Percentiles rank a stretch among this genome's conserved stretches.
Conservation (phyloP, 371 early-diverging fungal genomes). For the Lichtheimia ramosa region DNA sequence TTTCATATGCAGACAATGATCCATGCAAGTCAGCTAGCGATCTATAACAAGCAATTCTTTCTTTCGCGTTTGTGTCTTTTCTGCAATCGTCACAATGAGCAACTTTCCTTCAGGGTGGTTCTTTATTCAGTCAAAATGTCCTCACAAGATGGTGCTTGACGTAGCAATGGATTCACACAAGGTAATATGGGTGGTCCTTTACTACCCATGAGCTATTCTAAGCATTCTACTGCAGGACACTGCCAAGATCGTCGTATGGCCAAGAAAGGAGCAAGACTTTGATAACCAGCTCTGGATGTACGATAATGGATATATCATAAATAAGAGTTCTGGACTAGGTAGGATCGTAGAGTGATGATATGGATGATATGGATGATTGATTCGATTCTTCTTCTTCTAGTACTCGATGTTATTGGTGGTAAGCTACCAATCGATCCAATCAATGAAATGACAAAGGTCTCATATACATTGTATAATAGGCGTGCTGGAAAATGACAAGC, state of each 20-base stretch:
- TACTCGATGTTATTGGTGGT: conserved; percentile 49
- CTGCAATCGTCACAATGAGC: conserved; percentile 19
- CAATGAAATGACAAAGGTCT: no score
- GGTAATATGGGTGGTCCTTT: conserved; percentile 14
- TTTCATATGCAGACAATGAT: no score
- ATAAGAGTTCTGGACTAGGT: conserved; percentile 28
- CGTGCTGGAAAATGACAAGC: conserved; percentile 38
- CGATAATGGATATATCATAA: conserved; percentile 23
- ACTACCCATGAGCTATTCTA: background rate
- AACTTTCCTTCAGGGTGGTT: conserved; percentile 52
- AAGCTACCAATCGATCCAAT: background rate
- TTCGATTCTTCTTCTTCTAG: conserved; percentile 12
- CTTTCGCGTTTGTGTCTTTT: no score
- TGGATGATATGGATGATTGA: background rate
- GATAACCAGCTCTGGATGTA: conserved; percentile 31
- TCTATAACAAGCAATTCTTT: no score
- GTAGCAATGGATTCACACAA: conserved; percentile 42
- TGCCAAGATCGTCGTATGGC: conserved; percentile 42
- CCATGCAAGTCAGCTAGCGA: no score
- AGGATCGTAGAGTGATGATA: background rate
- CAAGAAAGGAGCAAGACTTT: conserved; percentile 34
- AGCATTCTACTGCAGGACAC: conserved; percentile 22
- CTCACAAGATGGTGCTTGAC: conserved; percentile 49
- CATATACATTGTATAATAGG: conserved; percentile 15
- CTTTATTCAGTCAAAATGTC: conserved; percentile 43